A percentile compares a stretch with the other conserved stretches of the same genome.
Evolutionary conservation across 176 grass and related monocot genomes (phyloP).

Genomic region (Rhynchospora tenuis): DNA sequence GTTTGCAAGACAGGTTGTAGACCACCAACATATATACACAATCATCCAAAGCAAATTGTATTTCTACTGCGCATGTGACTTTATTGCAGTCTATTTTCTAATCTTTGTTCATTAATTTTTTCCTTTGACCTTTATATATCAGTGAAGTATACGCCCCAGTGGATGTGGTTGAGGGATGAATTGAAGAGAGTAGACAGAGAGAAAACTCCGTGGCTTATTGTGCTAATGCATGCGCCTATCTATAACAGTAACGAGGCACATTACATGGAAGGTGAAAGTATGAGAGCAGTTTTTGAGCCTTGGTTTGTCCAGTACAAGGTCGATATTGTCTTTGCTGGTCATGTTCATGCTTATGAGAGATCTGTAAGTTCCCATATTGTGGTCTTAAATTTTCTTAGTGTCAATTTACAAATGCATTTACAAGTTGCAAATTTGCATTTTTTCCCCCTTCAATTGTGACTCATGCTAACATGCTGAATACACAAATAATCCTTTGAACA

Average conservation of each 20-base stretch:
- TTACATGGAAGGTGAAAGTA: slow-evolving; percentile 95
- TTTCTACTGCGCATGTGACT: not conserved
- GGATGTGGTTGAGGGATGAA: slow-evolving; percentile 66
- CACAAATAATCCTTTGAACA: not conserved
- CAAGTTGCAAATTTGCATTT: not conserved
- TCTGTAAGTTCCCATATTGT: slow-evolving; percentile 41
- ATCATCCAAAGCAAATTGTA: not conserved
- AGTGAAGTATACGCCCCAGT: slow-evolving; percentile 99
- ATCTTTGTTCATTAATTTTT: slow-evolving; percentile 17
- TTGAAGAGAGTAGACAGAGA: slow-evolving; percentile 73
- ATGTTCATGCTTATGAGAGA: slow-evolving; percentile 97
- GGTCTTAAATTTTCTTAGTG: not conserved
- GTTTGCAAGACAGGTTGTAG: not conserved
- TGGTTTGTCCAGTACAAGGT: slow-evolving; percentile 96
- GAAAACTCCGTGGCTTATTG: slow-evolving; percentile 98
- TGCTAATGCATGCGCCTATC: slow-evolving; percentile 87
- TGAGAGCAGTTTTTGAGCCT: slow-evolving; percentile 69
- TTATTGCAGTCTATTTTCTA: not conserved
- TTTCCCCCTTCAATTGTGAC: not conserved
- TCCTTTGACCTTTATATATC: slow-evolving; percentile 21
- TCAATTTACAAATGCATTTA: not conserved
- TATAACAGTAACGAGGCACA: slow-evolving; percentile 89
- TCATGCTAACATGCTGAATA: not conserved
- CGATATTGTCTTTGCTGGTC: slow-evolving; percentile 82
- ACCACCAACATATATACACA: not conserved